These are phyloP conservation scores for Fusarium sp. DNA, from an alignment of 2,329 filamentous ascomycete species.

Conservation along the genomic window DNA sequence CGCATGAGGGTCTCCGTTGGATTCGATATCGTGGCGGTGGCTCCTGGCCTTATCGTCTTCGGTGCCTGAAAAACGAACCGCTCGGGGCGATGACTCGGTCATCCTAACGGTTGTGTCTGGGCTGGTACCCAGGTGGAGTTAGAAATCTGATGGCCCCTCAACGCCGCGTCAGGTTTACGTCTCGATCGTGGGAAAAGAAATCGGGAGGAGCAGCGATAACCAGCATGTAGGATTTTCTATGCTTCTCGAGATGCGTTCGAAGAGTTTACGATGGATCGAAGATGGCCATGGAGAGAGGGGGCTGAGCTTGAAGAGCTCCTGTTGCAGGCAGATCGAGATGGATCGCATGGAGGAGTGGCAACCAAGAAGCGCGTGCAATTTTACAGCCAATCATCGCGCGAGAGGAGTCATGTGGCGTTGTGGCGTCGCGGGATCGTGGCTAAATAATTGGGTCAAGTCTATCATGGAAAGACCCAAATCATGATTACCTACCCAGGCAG, in stretches of 20 bases:
- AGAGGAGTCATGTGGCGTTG: conserved; percentile 26
- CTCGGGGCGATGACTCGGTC: conserved; percentile 68
- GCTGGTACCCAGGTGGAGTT: conserved; percentile 36
- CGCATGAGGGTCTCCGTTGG: conserved; percentile 60
- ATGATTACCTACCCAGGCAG: not conserved
- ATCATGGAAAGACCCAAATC: conserved; percentile 16
- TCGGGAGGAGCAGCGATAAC: conserved; percentile 8
- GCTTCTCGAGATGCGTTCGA: conserved; percentile 35
- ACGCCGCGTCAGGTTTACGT: conserved; percentile 30
- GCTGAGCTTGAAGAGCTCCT: conserved; percentile 48
- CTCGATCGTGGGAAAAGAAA: conserved; percentile 28
- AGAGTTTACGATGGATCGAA: conserved; percentile 44
- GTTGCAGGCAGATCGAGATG: conserved; percentile 48
- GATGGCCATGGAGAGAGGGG: conserved; percentile 44
- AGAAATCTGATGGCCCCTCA: conserved; percentile 43
- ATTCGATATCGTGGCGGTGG: conserved; percentile 53
- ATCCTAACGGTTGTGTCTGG: conserved; percentile 47
- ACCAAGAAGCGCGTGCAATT: conserved; percentile 44
- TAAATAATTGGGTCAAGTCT: not conserved
- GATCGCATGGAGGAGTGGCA: conserved; percentile 48
- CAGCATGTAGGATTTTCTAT: conserved; percentile 27
- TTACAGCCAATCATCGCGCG: conserved; percentile 35
- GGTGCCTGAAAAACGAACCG: conserved; percentile 69
- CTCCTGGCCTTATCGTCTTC: conserved; percentile 64
- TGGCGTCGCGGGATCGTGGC: conserved; percentile 27